Conservation (phyloP, 305 asterid species). For the Fraxinus platypoda region DNA sequence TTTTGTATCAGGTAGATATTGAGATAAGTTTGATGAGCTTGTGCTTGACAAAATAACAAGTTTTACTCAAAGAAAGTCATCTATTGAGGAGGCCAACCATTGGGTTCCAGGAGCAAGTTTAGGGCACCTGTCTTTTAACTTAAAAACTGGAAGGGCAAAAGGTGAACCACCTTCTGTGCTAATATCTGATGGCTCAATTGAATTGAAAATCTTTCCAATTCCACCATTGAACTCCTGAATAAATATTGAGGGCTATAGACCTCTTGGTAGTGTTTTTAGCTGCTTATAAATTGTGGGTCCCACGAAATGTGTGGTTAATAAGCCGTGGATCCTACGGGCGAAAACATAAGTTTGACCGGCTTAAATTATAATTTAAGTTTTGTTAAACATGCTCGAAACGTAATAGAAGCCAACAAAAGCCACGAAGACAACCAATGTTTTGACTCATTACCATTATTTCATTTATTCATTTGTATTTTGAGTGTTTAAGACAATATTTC, state of each 20-base stretch:
- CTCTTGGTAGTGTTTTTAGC: not conserved
- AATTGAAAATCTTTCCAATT: not conserved
- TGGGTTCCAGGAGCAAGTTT: not conserved
- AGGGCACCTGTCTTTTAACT: not conserved
- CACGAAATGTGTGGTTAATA: too few species aligned
- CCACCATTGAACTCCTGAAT: not conserved
- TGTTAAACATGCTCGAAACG: not conserved
- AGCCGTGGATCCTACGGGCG: not conserved
- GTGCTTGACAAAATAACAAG: not conserved
- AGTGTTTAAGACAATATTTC: not conserved
- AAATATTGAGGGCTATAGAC: not conserved
- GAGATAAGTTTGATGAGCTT: not conserved
- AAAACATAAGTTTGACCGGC: too few species aligned
- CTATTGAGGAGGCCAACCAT: not conserved
- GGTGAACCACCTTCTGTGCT: not conserved
- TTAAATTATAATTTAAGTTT: too few species aligned
- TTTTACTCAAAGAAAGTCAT: not conserved
- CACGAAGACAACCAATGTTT: not conserved
- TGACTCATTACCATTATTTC: not conserved
- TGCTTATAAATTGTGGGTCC: not conserved
- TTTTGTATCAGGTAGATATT: not conserved
- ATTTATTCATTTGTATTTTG: not conserved
- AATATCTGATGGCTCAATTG: not conserved
- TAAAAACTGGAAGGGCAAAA: not conserved
- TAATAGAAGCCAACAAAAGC: not conserved